phyloP scores from a whole-genome alignment of 108 stramenopile species.

The Skeletonema costatum region DNA sequence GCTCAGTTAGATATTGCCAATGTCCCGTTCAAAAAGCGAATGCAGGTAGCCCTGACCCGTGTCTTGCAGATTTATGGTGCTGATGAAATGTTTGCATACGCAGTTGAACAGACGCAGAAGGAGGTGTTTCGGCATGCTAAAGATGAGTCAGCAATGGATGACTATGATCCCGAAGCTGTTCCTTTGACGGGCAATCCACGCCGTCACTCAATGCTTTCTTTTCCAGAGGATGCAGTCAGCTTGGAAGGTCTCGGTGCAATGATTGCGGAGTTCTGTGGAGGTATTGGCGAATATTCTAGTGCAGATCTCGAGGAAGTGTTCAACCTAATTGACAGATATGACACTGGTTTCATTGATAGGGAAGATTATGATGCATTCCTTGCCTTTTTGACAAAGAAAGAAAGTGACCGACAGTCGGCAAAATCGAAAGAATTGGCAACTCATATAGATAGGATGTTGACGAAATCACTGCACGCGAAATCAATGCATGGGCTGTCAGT shows the following conservation, averaged over 20 bases:
- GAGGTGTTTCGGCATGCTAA: background rate
- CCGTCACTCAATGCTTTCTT: background rate
- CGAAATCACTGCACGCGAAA: background rate
- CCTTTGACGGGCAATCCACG: no score
- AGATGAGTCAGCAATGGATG: background rate
- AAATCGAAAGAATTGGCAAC: background rate
- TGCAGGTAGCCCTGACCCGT: background rate
- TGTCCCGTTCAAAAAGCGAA: background rate
- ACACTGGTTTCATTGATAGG: background rate
- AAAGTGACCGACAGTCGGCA: background rate
- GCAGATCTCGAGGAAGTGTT: background rate
- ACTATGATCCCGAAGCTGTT: background rate
- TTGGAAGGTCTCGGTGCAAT: background rate
- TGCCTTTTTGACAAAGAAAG: background rate
- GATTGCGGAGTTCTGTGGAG: background rate
- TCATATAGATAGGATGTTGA: background rate
- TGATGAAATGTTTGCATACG: constrained; percentile 12
- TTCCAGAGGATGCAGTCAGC: background rate
- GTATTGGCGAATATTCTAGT: background rate
- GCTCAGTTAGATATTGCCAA: background rate
- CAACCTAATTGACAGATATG: background rate
- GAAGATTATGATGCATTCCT: background rate
- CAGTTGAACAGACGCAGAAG: constrained; percentile 7
- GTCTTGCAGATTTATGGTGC: background rate
- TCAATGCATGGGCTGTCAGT: background rate